A percentile compares a stretch with the other conserved stretches of the same genome.
Conservation (phyloP, 1,284 basidiomycete species). For the Sporisorium graminicola region DNA sequence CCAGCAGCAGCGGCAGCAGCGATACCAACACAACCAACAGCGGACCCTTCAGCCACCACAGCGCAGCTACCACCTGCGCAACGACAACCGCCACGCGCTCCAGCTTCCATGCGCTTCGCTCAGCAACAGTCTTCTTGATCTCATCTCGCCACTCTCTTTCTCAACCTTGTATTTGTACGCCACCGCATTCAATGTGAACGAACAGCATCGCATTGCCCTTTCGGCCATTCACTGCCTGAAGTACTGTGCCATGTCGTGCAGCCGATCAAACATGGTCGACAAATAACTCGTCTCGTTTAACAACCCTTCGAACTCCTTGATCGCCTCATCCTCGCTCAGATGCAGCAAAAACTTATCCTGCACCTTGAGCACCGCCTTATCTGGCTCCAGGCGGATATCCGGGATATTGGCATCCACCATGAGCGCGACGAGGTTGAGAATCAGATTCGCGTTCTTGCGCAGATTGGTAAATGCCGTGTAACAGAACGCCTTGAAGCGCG, state of each 20-base stretch:
- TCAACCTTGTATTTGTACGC: constrained; percentile 33
- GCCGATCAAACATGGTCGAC: constrained; percentile 80
- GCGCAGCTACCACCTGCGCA: background rate
- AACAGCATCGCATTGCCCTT: background rate
- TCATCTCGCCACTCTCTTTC: background rate
- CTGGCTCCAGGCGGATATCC: constrained; percentile 85
- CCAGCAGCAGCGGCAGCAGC: background rate
- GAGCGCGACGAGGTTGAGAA: constrained; percentile 92
- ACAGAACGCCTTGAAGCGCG: constrained; percentile 93
- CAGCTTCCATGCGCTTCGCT: constrained; percentile 33
- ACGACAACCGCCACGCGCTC: constrained; percentile 18
- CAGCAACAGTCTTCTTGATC: constrained; percentile 1
- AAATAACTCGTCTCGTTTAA: constrained; percentile 96
- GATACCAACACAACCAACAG: background rate
- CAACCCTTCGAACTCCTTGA: constrained; percentile 93
- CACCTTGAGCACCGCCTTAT: constrained; percentile 78
- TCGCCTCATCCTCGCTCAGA: constrained; percentile 78
- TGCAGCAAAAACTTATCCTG: constrained; percentile 97
- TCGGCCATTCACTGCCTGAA: constrained; percentile 55
- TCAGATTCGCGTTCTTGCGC: constrained; percentile 92
- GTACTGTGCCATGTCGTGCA: constrained; percentile 69
- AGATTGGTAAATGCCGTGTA: constrained; percentile 96
- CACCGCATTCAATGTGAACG: background rate
- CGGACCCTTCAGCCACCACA: background rate
- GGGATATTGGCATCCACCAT: constrained; percentile 99